Base-by-base conservation (phyloP, 192 early-diverging fungal genomes). In the Entomortierella lignicola region DNA sequence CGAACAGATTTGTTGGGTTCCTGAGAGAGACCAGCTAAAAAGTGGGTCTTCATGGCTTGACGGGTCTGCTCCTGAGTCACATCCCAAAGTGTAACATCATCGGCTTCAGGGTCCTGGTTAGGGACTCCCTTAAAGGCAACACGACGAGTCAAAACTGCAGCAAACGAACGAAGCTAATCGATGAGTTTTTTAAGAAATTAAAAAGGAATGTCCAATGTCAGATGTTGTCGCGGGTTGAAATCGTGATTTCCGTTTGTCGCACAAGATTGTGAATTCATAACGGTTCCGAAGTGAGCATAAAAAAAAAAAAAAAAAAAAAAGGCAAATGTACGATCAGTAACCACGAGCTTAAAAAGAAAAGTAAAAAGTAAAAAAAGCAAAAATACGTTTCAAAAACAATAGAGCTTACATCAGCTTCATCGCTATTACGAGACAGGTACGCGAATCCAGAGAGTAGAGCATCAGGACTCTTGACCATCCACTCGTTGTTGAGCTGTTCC, bases 1-100 rank as follows among this genome's bases (percentile, higher is more conserved):
- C 96, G 90, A 27, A 94, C 91, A 13, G 84, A 83, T 64, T 84
- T 74, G 60, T 90, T 91, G 25, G 83, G 82, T 81, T 99, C 97
- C 52, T 88, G 84, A 26, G 87, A 84, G 39, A 99, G 87, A 23
- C 95, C 89, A 21, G 88, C 83, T 58, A 99, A 81, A 21, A 99
- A 89, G 69, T 92, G 89, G 8, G 65, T 80, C 83, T 96, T 92
- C 71, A 93, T 89, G 43, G 86, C 87, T 52, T 87, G 71, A 29
- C 92, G 87, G 23, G 91, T 90, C 7, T 81, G 65, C 12, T 84
- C 84, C 41, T 91, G 88, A 48, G 97, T 85, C 31, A 86, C 81
- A 47, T 89, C 89, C 92, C 94, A 98, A 59, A 96, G 66, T 26
- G 73, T 81, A 29, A 34, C 31, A 27, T 79, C 79, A 31, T 84